Percentiles rank a stretch among this genome's conserved stretches.
Conservation (phyloP, 2,329 filamentous ascomycete species). For the Aurifilum marmelostoma region DNA sequence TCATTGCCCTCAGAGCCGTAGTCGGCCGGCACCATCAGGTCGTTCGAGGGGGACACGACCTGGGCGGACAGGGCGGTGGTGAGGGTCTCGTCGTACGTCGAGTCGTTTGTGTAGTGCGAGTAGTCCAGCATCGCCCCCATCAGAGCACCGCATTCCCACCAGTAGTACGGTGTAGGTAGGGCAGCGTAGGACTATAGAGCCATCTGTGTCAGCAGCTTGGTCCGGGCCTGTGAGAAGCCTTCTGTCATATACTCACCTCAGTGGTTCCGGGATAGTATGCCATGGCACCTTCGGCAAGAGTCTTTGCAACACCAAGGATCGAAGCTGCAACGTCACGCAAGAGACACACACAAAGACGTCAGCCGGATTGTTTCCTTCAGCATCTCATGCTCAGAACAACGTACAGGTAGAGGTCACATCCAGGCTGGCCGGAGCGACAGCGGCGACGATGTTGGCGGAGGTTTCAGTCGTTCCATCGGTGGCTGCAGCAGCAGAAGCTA, state of each 20-base stretch:
- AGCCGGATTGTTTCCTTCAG: slow-evolving; percentile 20
- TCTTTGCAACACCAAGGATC: slow-evolving; percentile 63
- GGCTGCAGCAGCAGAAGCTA: not conserved
- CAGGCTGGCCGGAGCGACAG: slow-evolving; percentile 39
- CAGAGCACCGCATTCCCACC: slow-evolving; percentile 68
- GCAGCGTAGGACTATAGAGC: slow-evolving; percentile 57
- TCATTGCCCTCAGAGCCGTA: slow-evolving; percentile 70
- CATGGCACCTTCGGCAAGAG: slow-evolving; percentile 64
- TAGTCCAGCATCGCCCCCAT: slow-evolving; percentile 74
- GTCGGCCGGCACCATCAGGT: slow-evolving; percentile 64
- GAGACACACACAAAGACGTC: slow-evolving; percentile 19
- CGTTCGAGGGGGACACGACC: slow-evolving; percentile 56
- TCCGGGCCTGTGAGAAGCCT: not conserved
- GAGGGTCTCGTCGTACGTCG: slow-evolving; percentile 62
- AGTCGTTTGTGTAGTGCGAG: slow-evolving; percentile 67
- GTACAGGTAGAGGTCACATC: slow-evolving; percentile 43
- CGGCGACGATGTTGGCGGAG: slow-evolving; percentile 31
- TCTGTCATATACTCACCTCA: slow-evolving; percentile 41
- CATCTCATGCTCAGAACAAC: slow-evolving; percentile 27
- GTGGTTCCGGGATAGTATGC: slow-evolving; percentile 63
- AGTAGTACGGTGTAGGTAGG: slow-evolving; percentile 69
- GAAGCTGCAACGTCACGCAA: slow-evolving; percentile 50
- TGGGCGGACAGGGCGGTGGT: slow-evolving; percentile 62
- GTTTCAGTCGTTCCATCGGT: not conserved
- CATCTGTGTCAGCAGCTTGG: slow-evolving; percentile 3